Evolutionary conservation across 768 basidiomycete genomes (phyloP).

Genomic region (Pleurotus cornucopiae): DNA sequence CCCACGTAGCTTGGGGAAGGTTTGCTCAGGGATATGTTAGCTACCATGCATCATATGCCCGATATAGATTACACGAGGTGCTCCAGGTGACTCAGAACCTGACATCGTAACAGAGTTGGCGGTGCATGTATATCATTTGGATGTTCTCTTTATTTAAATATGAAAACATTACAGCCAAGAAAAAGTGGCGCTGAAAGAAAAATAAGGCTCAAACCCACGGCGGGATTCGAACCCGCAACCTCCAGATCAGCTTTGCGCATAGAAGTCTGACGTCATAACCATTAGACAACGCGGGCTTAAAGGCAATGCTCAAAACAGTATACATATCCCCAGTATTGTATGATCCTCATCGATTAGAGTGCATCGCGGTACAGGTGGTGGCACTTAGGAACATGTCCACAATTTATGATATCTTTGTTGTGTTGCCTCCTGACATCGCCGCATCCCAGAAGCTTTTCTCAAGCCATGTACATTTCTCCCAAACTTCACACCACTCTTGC

Average conservation of each 20-base stretch:
- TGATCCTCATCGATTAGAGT: too few relatives aligned
- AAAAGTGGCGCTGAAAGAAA: too few relatives aligned
- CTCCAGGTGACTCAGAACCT: neutral
- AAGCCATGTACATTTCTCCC: conserved; percentile 70
- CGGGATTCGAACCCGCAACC: conserved; percentile 87
- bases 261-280: conserved; percentile 92
- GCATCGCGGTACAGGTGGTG: too few relatives aligned
- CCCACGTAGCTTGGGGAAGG: neutral
- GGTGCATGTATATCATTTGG: too few relatives aligned
- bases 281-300: conserved; percentile 79
- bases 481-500: conserved; percentile 64
- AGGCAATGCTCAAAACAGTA: neutral
- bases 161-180: too few relatives aligned
- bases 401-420: neutral
- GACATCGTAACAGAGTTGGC: too few relatives aligned
- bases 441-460: conserved; percentile 89
- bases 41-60: neutral
- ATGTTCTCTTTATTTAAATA: too few relatives aligned
- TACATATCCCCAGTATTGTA: neutral
- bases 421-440: conserved; percentile 27
- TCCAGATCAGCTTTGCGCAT: conserved; percentile 51
- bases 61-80: neutral
- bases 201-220: conserved; percentile 49
- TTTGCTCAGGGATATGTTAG: neutral
- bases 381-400: neutral